Evolutionary conservation across 2,329 filamentous ascomycete species (phyloP).

Genomic region (Stromatinia cepivora): DNA sequence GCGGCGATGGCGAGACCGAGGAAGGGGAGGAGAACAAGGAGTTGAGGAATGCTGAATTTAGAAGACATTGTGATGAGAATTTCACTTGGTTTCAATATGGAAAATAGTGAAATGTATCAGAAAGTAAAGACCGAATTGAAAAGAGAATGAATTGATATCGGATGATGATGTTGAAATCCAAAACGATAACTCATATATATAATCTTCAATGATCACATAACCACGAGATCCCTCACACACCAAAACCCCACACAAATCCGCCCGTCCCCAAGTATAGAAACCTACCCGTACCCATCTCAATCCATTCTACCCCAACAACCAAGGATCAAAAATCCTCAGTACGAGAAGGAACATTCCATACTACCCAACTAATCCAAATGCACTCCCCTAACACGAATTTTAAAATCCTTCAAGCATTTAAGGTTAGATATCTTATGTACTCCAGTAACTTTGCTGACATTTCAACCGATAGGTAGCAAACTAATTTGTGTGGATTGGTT

Average conservation of each 20-base stretch:
- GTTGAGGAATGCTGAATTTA: constrained; percentile 9
- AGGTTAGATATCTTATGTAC: background rate
- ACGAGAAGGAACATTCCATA: background rate
- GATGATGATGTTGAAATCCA: background rate
- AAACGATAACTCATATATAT: background rate
- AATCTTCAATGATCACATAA: too few relatives aligned
- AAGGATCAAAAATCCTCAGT: background rate
- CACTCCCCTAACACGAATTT: too few relatives aligned
- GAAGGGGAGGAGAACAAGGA: constrained; percentile 19
- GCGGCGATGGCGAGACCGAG: constrained; percentile 14
- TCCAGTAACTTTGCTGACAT: background rate
- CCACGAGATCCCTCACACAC: background rate
- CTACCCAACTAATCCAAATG: background rate
- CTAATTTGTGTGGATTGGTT: background rate
- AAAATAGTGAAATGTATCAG: background rate
- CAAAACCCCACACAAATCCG: background rate
- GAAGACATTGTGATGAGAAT: constrained; percentile 11
- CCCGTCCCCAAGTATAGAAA: constrained; percentile 2
- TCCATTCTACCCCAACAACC: background rate
- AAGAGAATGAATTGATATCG: background rate
- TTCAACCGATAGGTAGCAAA: background rate
- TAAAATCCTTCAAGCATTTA: background rate
- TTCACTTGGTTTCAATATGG: background rate
- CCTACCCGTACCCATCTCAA: too few relatives aligned
- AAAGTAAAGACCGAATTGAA: background rate